A percentile compares a stretch with the other conserved stretches of the same genome.
These are phyloP conservation scores for Ichthyophonus hoferi DNA, from an alignment of 208 protist species.

Conservation along the genomic window DNA sequence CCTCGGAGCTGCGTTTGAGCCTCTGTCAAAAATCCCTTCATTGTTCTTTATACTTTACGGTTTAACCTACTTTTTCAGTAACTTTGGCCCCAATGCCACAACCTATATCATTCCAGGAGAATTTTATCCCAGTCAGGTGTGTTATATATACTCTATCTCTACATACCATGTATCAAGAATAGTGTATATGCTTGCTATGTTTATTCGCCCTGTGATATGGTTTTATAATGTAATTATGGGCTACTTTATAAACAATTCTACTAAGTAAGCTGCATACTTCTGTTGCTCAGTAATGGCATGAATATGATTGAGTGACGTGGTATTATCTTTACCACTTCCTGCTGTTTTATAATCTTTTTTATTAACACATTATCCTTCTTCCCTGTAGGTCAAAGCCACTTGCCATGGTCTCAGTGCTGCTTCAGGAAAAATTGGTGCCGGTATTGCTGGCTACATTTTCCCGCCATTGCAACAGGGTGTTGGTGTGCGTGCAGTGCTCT, in stretches of 20 bases:
- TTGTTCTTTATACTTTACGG: constrained; percentile 52
- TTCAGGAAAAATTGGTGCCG: constrained; percentile 61
- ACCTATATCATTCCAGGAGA: constrained; percentile 67
- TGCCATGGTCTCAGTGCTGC: constrained; percentile 65
- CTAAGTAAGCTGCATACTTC: too few species aligned
- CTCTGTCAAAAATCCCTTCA: not conserved
- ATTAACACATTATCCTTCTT: too few species aligned
- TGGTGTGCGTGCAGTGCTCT: not conserved
- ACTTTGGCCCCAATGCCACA: constrained; percentile 68
- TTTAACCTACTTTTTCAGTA: constrained; percentile 64
- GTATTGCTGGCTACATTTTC: constrained; percentile 53
- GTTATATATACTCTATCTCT: too few species aligned
- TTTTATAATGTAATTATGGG: too few species aligned
- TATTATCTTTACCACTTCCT: too few species aligned
- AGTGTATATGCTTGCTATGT: too few species aligned
- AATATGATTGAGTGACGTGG: too few species aligned
- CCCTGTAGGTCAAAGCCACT: constrained; percentile 53
- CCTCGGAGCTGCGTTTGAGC: not conserved
- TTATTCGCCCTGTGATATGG: too few species aligned
- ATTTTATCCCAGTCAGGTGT: constrained; percentile 57
- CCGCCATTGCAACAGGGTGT: not conserved
- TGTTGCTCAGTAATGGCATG: too few species aligned
- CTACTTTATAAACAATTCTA: too few species aligned
- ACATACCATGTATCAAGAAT: too few species aligned
- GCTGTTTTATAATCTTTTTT: too few species aligned